Evolutionary conservation across 108 stramenopile species (phyloP), one percentile per base, ranked within the genome.

Genomic region (Seminavis robusta): DNA sequence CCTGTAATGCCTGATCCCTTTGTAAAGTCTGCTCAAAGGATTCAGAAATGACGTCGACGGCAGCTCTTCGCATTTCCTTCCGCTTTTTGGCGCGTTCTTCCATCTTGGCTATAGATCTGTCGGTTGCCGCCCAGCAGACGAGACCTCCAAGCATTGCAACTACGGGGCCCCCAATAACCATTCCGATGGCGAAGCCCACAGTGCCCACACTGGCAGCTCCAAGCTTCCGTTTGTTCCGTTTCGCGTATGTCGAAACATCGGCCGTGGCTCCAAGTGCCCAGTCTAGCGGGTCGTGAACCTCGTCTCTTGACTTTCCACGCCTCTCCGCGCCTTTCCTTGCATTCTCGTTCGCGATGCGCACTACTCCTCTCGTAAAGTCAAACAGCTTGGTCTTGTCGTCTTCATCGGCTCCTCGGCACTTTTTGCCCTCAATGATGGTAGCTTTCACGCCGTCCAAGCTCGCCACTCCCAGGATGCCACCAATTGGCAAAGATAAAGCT

Each of bases 371-470:
- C 19, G 25, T 28, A 9, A 48, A 26, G n/a, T 48, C 47, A 13
- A 28, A 48, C 4, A 48, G n/a, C n/a, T 48, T 6, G 27, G 27
- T 29, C 5, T 20, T 4, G 25, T 48, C 47, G 5, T 25, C 30
- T 9, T 20, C 19, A 9, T 21, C 47, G 10, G 30, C 24, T 10
- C 47, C 47, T 29, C 47, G 47, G 25, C 47, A 29, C 9, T 29
- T 28, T 27, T 48, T 48, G 5, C 47, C 47, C 13, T 25, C 47
- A 25, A 29, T 48, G 47, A 48, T 26, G 7, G 47, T 48, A 26
- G 26, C 30, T 28, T 48, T 48, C 8, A 48, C 47, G 4, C 47
- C 47, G 30, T 48, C 47, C 26, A 48, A 48, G 47, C 27, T 28
- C 4, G 47, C 47, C 10, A 48, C 47, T 29, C 47, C 30, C 8